phyloP scores from a whole-genome alignment of 2,329 filamentous ascomycete species.

The Catunica adiposa region DNA sequence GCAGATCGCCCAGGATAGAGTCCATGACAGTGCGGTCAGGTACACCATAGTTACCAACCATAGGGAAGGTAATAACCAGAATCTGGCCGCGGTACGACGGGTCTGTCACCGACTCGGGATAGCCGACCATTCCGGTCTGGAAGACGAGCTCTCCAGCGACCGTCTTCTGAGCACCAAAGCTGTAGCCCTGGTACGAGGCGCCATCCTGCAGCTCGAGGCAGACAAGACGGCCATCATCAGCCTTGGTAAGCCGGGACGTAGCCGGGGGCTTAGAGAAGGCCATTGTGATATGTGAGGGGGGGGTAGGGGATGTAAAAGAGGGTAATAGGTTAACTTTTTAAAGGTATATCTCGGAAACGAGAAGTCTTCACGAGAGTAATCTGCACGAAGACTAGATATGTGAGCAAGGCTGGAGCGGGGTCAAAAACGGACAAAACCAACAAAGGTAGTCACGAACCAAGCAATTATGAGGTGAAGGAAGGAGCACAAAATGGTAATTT shows the following conservation, averaged over 20 bases:
- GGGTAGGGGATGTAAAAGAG: slow-evolving; percentile 1
- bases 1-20: slow-evolving; percentile 67
- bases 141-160: slow-evolving; percentile 95
- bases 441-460: slow-evolving; percentile 15
- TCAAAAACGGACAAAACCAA: slow-evolving; percentile 5
- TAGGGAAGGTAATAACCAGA: slow-evolving; percentile 85
- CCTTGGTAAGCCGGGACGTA: slow-evolving; percentile 39
- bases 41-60: slow-evolving; percentile 95
- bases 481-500: slow-evolving; percentile 6
- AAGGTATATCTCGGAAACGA: neutral
- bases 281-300: slow-evolving; percentile 18
- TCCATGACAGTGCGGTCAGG: slow-evolving; percentile 75
- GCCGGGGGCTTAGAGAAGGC: slow-evolving; percentile 32
- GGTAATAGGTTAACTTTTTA: neutral
- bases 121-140: slow-evolving; percentile 98
- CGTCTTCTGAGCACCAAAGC: slow-evolving; percentile 90
- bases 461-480: slow-evolving; percentile 15
- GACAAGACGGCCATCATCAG: slow-evolving; percentile 45
- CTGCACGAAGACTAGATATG: slow-evolving; percentile 1
- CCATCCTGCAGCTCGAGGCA: slow-evolving; percentile 89
- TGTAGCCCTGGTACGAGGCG: slow-evolving; percentile 79
- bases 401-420: slow-evolving; percentile 8
- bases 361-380: neutral
- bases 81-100: slow-evolving; percentile 86
- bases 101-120: slow-evolving; percentile 83